phyloP scores from a whole-genome alignment of 176 grass and related monocot genomes.

The Phoenix dactylifera region DNA sequence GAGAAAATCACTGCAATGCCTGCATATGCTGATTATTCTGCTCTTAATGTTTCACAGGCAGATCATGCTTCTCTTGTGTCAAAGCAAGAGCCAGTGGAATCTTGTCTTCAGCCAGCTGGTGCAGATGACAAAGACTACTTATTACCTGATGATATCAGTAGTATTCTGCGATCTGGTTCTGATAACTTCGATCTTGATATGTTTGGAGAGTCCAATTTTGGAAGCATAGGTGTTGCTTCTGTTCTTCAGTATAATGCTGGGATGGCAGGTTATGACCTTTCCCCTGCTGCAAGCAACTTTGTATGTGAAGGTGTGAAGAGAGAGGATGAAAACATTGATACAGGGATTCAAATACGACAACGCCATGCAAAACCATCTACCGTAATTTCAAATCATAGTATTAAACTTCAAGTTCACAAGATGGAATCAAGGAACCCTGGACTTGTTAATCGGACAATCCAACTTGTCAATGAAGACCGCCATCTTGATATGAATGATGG shows the following conservation, averaged over 20 bases:
- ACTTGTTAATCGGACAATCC: constrained; percentile 45
- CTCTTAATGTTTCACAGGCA: constrained; percentile 25
- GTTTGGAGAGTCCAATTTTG: not conserved
- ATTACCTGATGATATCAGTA: constrained; percentile 35
- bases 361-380: not conserved
- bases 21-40: not conserved
- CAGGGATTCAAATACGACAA: constrained; percentile 26
- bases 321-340: constrained; percentile 26
- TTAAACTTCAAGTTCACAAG: constrained; percentile 44
- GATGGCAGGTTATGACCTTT: not conserved
- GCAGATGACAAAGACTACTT: constrained; percentile 38
- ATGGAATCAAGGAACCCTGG: constrained; percentile 51
- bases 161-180: constrained; percentile 35
- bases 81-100: constrained; percentile 33
- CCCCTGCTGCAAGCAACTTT: constrained; percentile 7
- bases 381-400: not conserved
- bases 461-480: constrained; percentile 27
- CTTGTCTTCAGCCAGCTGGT: constrained; percentile 24
- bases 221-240: not conserved
- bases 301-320: constrained; percentile 11
- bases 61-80: constrained; percentile 18
- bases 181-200: constrained; percentile 20
- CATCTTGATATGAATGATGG: constrained; percentile 22
- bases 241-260: not conserved
- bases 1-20: not conserved